These are phyloP conservation scores for Evernia prunastri DNA, from an alignment of 495 filamentous ascomycete species.

Conservation along the genomic window DNA sequence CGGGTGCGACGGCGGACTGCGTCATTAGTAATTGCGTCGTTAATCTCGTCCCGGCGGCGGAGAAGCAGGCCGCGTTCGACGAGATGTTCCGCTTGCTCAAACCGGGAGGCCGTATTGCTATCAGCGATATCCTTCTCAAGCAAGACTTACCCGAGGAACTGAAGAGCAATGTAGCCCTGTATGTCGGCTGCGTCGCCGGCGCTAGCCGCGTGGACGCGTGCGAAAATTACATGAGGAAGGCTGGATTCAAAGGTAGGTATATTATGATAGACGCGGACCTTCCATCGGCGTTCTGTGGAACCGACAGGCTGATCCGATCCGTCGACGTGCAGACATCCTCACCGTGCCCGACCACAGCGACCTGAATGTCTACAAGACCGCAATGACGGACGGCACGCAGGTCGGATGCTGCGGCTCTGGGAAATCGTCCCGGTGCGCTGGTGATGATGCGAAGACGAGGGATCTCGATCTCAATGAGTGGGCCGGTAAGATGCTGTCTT, in stretches of 20 bases:
- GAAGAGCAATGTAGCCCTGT: slow-evolving; percentile 42
- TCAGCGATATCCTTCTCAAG: slow-evolving; percentile 59
- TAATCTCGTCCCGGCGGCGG: slow-evolving; percentile 53
- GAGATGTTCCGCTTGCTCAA: slow-evolving; percentile 59
- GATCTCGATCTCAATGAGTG: slow-evolving; percentile 45
- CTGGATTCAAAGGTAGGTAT: slow-evolving; percentile 48
- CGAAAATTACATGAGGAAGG: slow-evolving; percentile 46
- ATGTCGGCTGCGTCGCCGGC: slow-evolving; percentile 57
- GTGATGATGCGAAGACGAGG: slow-evolving; percentile 9
- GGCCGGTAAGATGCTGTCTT: slow-evolving; percentile 38
- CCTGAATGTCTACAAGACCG: slow-evolving; percentile 50
- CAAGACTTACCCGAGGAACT: slow-evolving; percentile 46
- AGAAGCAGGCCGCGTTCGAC: slow-evolving; percentile 51
- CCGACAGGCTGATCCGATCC: slow-evolving; percentile 1
- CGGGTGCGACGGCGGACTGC: slow-evolving; percentile 43
- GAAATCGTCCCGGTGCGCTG: slow-evolving; percentile 5
- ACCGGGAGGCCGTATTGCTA: slow-evolving; percentile 54
- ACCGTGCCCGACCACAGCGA: slow-evolving; percentile 50
- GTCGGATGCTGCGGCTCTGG: slow-evolving; percentile 23
- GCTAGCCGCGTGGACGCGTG: slow-evolving; percentile 50
- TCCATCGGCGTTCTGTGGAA: slow-evolving; percentile 4
- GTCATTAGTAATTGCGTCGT: slow-evolving; percentile 61
- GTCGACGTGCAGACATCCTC: slow-evolving; percentile 38
- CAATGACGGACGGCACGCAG: slow-evolving; percentile 20
- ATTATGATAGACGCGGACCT: slow-evolving; percentile 2